Percentiles rank a stretch among this genome's conserved stretches.
phyloP scores from a whole-genome alignment of 306 rosid genomes.

The Delonix regia region DNA sequence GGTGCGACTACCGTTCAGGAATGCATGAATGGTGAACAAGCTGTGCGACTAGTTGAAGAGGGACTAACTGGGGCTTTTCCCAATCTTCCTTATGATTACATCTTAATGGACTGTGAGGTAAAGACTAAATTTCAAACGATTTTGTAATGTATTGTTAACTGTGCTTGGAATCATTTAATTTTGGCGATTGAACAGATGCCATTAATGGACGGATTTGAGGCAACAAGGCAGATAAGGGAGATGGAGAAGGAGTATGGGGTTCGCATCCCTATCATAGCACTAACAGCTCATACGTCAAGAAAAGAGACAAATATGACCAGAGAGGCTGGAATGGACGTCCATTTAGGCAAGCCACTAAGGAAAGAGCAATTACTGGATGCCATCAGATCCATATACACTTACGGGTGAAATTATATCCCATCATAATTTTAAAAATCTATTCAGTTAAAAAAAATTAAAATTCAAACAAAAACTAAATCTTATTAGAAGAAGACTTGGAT shows the following conservation, averaged over 20 bases:
- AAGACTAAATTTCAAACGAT: background rate
- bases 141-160: background rate
- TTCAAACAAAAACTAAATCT: too few species aligned
- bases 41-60: conserved; percentile 44
- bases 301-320: conserved; percentile 40
- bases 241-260: conserved; percentile 49
- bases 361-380: conserved; percentile 49
- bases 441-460: too few species aligned
- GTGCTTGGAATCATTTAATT: background rate
- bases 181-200: conserved; percentile 58
- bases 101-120: conserved; percentile 88
- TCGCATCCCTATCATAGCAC: conserved; percentile 72
- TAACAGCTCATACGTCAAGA: conserved; percentile 56
- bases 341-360: conserved; percentile 57
- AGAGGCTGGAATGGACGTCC: conserved; percentile 71
- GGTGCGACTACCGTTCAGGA: conserved; percentile 56
- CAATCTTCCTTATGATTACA: conserved; percentile 63
- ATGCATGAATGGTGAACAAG: conserved; percentile 67
- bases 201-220: conserved; percentile 66
- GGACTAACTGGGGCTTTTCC: conserved; percentile 37
- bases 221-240: conserved; percentile 60
- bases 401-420: too few species aligned
- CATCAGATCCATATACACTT: conserved; percentile 42
- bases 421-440: too few species aligned
- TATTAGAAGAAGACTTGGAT: too few species aligned